Evolutionary conservation across 345 rosid species (phyloP).

Genomic region (Psidium guajava): DNA sequence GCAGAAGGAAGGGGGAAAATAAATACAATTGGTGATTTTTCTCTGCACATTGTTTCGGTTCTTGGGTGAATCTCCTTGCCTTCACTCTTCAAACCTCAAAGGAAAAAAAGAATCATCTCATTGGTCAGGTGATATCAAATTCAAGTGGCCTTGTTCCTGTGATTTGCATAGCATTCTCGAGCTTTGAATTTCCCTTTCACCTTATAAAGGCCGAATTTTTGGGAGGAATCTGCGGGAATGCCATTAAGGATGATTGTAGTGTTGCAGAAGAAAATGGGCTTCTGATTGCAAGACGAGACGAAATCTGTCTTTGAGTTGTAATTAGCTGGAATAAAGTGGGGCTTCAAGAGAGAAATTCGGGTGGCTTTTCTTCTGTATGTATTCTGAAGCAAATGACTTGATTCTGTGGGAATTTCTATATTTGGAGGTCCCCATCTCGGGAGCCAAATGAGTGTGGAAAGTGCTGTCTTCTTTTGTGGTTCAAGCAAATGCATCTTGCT

Average conservation of each 20-base stretch:
- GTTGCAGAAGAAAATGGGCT: constrained; percentile 5
- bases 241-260: constrained; percentile 9
- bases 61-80: neutral
- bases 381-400: constrained; percentile 6
- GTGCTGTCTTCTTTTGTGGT: constrained; percentile 22
- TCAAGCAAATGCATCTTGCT: neutral
- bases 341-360: neutral
- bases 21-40: neutral
- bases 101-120: neutral
- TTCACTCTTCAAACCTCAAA: neutral
- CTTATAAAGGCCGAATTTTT: constrained; percentile 6
- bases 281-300: constrained; percentile 15
- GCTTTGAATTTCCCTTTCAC: neutral
- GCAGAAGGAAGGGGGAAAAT: neutral
- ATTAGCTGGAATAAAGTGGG: constrained; percentile 20
- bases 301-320: constrained; percentile 18
- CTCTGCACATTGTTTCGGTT: neutral
- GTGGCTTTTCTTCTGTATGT: neutral
- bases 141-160: neutral
- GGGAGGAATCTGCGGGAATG: constrained; percentile 10
- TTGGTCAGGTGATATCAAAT: neutral
- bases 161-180: neutral
- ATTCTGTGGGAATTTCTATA: constrained; percentile 12
- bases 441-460: constrained; percentile 30
- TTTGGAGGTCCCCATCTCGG: constrained; percentile 14